Percentiles rank a stretch among this genome's conserved stretches.
Conservation (phyloP, 2,329 filamentous ascomycete species). For the Aspergillus unguis region DNA sequence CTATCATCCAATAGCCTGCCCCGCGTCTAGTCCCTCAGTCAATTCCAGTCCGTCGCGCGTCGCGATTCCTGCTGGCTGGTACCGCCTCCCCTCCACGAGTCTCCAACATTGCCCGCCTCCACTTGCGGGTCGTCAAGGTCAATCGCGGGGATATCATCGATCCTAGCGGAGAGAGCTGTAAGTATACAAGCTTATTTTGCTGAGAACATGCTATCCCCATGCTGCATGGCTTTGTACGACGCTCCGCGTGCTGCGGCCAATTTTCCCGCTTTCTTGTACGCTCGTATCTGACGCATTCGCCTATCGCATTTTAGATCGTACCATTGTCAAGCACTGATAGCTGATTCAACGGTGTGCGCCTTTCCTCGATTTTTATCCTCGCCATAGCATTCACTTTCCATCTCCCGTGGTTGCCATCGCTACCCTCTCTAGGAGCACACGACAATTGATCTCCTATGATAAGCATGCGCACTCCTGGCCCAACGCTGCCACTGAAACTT, state of each 20-base stretch:
- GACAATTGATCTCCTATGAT: slow-evolving; percentile 11
- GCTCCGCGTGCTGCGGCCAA: background rate
- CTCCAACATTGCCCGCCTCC: slow-evolving; percentile 11
- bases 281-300: slow-evolving; percentile 14
- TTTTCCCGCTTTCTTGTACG: slow-evolving; percentile 2
- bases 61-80: no score
- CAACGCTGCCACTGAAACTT: slow-evolving; percentile 20
- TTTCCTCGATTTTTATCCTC: slow-evolving; percentile 4
- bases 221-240: background rate
- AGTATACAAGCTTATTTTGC: slow-evolving; percentile 4
- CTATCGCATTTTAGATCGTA: slow-evolving; percentile 10
- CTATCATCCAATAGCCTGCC: no score
- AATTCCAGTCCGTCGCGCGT: no score
- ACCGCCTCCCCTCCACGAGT: background rate
- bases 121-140: slow-evolving; percentile 16
- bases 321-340: slow-evolving; percentile 4
- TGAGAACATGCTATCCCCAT: background rate
- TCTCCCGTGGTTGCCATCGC: background rate
- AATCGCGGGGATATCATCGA: slow-evolving; percentile 8
- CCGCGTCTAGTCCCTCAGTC: no score
- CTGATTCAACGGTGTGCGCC: slow-evolving; percentile 7
- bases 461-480: slow-evolving; percentile 22
- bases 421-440: slow-evolving; percentile 4
- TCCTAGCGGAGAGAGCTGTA: slow-evolving; percentile 8
- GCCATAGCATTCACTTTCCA: background rate